Base-by-base conservation (phyloP, 1,139 yeast genomes). In the Diutina sp. region DNA sequence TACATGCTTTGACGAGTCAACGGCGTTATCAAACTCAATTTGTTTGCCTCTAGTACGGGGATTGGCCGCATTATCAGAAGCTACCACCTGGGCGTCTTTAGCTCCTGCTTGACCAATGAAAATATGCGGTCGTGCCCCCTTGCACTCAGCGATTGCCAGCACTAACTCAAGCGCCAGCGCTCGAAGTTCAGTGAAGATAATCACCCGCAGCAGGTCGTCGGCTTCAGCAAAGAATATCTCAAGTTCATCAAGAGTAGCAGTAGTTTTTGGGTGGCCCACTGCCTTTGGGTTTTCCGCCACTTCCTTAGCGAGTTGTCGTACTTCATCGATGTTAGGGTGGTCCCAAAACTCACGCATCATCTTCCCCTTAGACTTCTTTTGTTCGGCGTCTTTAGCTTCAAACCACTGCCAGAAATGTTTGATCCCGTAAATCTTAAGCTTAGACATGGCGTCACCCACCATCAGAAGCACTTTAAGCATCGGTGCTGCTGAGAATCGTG, bases 141-240 rank as follows among this genome's bases (percentile, higher is more conserved):
- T 63, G 7, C 60, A 59, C 1, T 62, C 58, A 60, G 84, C 88
- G 45, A 93, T 74, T 3, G 83, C 78, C 58, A 82, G 80, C 1
- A 89, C 90, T 56, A 95, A 86, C 60, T 90, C 97, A 46, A 89
- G 72, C 0, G 98, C 98, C 4, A 96, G 86, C 60, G 88, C 95
- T 65, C 99, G 78, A 60, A 82, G 80, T 65, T 90, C 97, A 0
- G 96, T 88, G 66, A 93, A 93, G 0, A 93, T 78, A 55, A 93
- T 93, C 1, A 86, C 95, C 61, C 89, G 79, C 1, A 96, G 87
- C 41, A 30, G 41, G 55, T 78, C 76, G 2, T 56, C 32, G 12
- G 68, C 65, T 21, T 67, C 66, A 5, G 69, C 64, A 58, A 86
- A 84, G 64, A 89, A 90, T 1, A 68, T 69, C 1, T 69, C 65